phyloP scores from a whole-genome alignment of 371 early-diverging fungal genomes.

The Globomyces sp. region DNA sequence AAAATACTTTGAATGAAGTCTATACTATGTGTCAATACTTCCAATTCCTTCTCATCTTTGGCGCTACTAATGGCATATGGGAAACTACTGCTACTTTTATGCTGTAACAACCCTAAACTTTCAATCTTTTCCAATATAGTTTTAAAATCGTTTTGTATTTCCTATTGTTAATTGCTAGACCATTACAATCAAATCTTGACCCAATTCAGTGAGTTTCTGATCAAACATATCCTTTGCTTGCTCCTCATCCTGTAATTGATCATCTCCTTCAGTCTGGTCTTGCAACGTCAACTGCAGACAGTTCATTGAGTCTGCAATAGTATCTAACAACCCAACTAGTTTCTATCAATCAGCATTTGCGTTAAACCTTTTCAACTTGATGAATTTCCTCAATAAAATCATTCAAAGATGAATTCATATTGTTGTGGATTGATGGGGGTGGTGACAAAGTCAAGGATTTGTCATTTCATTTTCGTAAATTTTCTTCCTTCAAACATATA shows the following conservation, averaged over 20 bases:
- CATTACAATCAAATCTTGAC: not conserved
- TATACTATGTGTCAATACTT: not conserved
- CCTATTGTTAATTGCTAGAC: not conserved
- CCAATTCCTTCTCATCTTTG: constrained; percentile 10
- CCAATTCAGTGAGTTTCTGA: not conserved
- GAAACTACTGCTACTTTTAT: not conserved
- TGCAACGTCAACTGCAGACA: too few relatives aligned
- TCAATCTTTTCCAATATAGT: not conserved
- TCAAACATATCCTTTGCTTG: constrained; percentile 1
- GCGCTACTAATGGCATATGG: constrained; percentile 1
- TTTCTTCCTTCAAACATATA: too few relatives aligned
- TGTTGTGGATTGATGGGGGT: too few relatives aligned
- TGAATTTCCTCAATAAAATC: too few relatives aligned
- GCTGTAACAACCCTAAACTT: not conserved
- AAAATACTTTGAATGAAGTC: not conserved
- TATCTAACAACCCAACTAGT: too few relatives aligned
- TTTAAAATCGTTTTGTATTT: not conserved
- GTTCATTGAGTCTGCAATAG: too few relatives aligned
- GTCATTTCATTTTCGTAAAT: too few relatives aligned
- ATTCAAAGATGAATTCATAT: too few relatives aligned
- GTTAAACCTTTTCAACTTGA: too few relatives aligned
- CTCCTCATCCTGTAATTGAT: not conserved
- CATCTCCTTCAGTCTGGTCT: not conserved
- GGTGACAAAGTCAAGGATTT: too few relatives aligned
- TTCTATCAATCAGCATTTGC: too few relatives aligned